Conservation (phyloP, 139 green algal genomes). For the Zygnema circumcarinatum region DNA sequence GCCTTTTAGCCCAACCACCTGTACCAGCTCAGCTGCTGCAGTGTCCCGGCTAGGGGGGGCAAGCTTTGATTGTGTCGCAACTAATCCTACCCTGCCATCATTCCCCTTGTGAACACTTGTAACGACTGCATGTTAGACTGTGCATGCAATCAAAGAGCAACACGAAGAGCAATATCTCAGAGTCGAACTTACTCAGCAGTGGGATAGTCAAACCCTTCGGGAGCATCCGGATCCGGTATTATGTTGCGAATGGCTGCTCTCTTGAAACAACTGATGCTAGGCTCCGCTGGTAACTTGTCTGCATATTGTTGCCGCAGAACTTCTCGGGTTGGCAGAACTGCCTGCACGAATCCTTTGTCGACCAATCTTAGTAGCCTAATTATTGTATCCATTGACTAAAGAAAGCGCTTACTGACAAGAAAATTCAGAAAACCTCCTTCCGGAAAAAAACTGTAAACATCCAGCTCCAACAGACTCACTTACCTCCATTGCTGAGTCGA, state of each 20-base stretch:
- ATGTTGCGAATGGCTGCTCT: slow-evolving; percentile 18
- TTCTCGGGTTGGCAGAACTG: slow-evolving; percentile 46
- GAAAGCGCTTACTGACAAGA: no score
- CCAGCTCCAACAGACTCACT: slow-evolving; percentile 2
- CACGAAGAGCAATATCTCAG: slow-evolving; percentile 13
- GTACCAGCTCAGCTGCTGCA: slow-evolving; percentile 11
- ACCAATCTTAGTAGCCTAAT: not conserved
- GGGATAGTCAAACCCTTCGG: slow-evolving; percentile 22
- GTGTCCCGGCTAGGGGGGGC: not conserved
- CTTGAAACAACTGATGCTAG: slow-evolving; percentile 23
- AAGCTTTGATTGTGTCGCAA: not conserved
- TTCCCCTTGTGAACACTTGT: slow-evolving; percentile 6
- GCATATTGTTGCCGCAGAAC: slow-evolving; percentile 48
- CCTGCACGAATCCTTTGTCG: not conserved
- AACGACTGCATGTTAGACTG: not conserved
- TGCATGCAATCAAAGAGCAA: not conserved
- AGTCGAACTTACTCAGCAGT: slow-evolving; percentile 31
- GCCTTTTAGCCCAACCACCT: slow-evolving; percentile 19
- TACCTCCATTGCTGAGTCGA: slow-evolving; percentile 3
- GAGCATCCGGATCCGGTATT: slow-evolving; percentile 28
- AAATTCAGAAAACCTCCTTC: no score
- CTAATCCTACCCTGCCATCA: slow-evolving; percentile 22
- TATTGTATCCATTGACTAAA: not conserved
- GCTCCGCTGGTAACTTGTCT: slow-evolving; percentile 15
- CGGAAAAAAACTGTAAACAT: no score